A percentile compares a stretch with the other conserved stretches of the same genome.
Evolutionary conservation across 164 flowering plant species (phyloP).

Genomic region (Macadamia tetraphylla): DNA sequence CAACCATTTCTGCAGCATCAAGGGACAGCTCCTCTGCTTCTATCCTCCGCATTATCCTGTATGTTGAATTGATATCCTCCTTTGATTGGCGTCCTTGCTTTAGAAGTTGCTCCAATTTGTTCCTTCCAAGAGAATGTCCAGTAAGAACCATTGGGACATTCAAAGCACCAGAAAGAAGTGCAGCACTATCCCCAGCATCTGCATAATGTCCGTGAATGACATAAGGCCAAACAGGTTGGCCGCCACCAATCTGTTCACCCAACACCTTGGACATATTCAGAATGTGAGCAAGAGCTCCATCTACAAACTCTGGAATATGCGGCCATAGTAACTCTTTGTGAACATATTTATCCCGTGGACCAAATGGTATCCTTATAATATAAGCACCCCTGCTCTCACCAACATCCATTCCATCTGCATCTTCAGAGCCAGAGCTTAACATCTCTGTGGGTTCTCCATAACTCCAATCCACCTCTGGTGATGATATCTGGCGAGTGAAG

Average conservation of each 20-base stretch:
- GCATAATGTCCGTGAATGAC: slow-evolving; percentile 87
- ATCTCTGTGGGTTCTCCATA: slow-evolving; percentile 80
- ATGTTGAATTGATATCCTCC: slow-evolving; percentile 73
- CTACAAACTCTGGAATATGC: slow-evolving; percentile 73
- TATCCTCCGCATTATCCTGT: slow-evolving; percentile 67
- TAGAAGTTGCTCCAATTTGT: slow-evolving; percentile 81
- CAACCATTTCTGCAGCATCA: slow-evolving; percentile 81
- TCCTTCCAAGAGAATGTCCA: slow-evolving; percentile 78
- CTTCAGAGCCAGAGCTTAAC: slow-evolving; percentile 50
- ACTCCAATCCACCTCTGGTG: slow-evolving; percentile 77
- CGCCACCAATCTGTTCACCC: slow-evolving; percentile 71
- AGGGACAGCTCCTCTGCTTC: slow-evolving; percentile 77
- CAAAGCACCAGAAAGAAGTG: slow-evolving; percentile 79
- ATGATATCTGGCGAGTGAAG: slow-evolving; percentile 66
- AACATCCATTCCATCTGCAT: slow-evolving; percentile 35
- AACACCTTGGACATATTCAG: slow-evolving; percentile 68
- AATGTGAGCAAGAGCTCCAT: slow-evolving; percentile 71
- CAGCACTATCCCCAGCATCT: slow-evolving; percentile 87
- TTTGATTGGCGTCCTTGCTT: slow-evolving; percentile 79
- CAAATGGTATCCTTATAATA: slow-evolving; percentile 72
- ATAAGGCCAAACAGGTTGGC: slow-evolving; percentile 73
- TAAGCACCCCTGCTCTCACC: slow-evolving; percentile 89
- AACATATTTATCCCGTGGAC: slow-evolving; percentile 71
- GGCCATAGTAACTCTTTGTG: slow-evolving; percentile 74
- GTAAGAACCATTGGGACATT: slow-evolving; percentile 85